These are phyloP conservation scores for Usnea hakonensis DNA, from an alignment of 495 filamentous ascomycete species.

Conservation along the genomic window DNA sequence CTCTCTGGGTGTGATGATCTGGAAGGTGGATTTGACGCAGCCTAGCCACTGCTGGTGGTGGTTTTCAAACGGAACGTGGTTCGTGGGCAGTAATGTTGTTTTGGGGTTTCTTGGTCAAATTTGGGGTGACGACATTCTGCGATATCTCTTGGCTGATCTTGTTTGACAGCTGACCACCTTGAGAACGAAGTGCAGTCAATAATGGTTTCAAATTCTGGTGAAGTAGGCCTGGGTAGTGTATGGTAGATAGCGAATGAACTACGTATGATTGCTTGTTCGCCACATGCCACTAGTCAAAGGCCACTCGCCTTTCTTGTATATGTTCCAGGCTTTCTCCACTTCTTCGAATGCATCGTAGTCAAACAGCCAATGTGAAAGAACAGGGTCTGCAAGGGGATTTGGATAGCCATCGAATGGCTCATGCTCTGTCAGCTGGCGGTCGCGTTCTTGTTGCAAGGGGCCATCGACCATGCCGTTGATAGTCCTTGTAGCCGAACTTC, in stretches of 20 bases:
- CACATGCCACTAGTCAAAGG: slow-evolving; percentile 1
- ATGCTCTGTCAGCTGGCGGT: slow-evolving; percentile 33
- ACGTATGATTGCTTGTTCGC: not conserved
- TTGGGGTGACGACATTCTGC: not conserved
- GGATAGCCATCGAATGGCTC: slow-evolving; percentile 30
- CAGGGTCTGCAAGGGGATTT: slow-evolving; percentile 41
- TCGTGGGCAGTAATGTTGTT: not conserved
- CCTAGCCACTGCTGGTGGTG: slow-evolving; percentile 1
- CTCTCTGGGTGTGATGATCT: not conserved
- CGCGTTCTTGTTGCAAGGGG: slow-evolving; percentile 41
- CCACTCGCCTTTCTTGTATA: slow-evolving; percentile 8
- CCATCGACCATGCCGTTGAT: slow-evolving; percentile 47
- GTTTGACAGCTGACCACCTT: not conserved
- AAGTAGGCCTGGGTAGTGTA: no score
- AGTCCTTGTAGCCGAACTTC: slow-evolving; percentile 42
- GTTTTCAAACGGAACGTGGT: slow-evolving; percentile 4
- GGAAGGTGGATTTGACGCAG: slow-evolving; percentile 1
- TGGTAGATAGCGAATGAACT: not conserved
- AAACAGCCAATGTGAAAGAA: slow-evolving; percentile 37
- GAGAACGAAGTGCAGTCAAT: no score
- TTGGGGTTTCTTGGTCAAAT: not conserved
- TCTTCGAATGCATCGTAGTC: slow-evolving; percentile 40
- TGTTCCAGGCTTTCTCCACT: slow-evolving; percentile 33
- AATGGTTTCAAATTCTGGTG: no score
- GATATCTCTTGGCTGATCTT: not conserved